Evolutionary conservation across 2,329 filamentous ascomycete species (phyloP).

Genomic region (Pyrenophora graminea): DNA sequence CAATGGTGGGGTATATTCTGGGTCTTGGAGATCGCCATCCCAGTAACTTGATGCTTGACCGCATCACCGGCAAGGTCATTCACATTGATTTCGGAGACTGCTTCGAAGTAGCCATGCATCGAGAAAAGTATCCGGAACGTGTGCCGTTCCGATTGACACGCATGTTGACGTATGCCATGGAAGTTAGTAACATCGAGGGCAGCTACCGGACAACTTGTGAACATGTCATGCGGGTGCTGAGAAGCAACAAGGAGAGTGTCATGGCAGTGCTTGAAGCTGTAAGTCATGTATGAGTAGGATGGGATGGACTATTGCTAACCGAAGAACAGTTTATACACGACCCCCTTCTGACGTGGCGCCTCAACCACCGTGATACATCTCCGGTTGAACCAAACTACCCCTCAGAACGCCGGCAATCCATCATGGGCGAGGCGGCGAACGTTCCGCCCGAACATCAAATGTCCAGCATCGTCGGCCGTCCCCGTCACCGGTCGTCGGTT

Average conservation of each 20-base stretch:
- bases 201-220: constrained; percentile 98
- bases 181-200: constrained; percentile 99
- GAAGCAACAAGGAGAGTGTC: constrained; percentile 96
- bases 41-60: constrained; percentile 96
- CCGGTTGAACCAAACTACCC: constrained; percentile 64
- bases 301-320: constrained; percentile 10
- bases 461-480: constrained; percentile 37
- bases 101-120: constrained; percentile 99
- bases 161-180: constrained; percentile 99
- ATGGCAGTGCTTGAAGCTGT: constrained; percentile 98
- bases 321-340: constrained; percentile 90
- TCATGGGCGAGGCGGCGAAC: constrained; percentile 53
- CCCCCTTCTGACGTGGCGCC: constrained; percentile 95
- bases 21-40: constrained; percentile 96
- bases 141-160: constrained; percentile 97
- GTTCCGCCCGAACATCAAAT: constrained; percentile 28
- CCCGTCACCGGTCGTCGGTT: constrained; percentile 43
- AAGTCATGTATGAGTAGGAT: constrained; percentile 53
- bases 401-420: constrained; percentile 63
- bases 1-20: constrained; percentile 99
- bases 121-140: constrained; percentile 96
- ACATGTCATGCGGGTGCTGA: constrained; percentile 94
- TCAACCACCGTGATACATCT: constrained; percentile 64
- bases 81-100: constrained; percentile 99
- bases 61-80: constrained; percentile 92